Conservation (phyloP, 768 basidiomycete species). For the Podaxis rugospora region DNA sequence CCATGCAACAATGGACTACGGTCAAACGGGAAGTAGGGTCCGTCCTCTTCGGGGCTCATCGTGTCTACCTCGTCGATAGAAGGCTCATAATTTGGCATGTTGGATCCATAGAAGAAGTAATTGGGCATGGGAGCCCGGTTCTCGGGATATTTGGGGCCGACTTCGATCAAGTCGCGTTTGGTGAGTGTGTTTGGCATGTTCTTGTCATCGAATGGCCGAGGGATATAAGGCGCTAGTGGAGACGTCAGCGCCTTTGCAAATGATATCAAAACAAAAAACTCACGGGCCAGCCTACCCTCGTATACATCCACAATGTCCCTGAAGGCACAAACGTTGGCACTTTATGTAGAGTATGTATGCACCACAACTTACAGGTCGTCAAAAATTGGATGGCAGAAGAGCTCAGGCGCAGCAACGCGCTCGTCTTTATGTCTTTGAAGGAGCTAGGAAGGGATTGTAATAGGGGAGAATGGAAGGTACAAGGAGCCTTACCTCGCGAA, state of each 20-base stretch:
- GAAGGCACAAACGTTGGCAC: not conserved
- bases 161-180: not conserved
- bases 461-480: not conserved
- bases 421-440: not conserved
- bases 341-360: too few species aligned
- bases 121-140: not conserved
- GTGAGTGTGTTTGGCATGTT: not conserved
- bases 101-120: slow-evolving; percentile 5
- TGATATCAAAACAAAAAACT: not conserved
- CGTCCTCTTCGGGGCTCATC: not conserved
- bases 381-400: slow-evolving; percentile 1
- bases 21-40: not conserved
- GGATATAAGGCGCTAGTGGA: not conserved
- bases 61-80: not conserved
- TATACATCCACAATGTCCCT: slow-evolving; percentile 1
- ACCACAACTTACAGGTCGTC: not conserved
- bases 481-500: not conserved
- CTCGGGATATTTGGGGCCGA: not conserved
- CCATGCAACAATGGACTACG: not conserved
- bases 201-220: not conserved
- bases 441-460: not conserved
- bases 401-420: not conserved
- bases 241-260: not conserved
- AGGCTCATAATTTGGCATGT: not conserved
- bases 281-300: not conserved